A percentile compares a stretch with the other conserved stretches of the same genome.
Evolutionary conservation across 306 rosid species (phyloP).

Genomic region (Cucumis sativus): Cucumber_9930_V3 NC_026656.2:21584501-21585000

Average conservation of each 20-base stretch:
- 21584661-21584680: background rate
- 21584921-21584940: background rate
- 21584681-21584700: slow-evolving; percentile 1
- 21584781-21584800: background rate
- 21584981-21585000: background rate
- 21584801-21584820: background rate
- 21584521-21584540: background rate
- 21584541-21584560: background rate
- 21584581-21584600: background rate
- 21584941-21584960: background rate
- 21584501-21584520: background rate
- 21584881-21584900: background rate
- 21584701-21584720: slow-evolving; percentile 68
- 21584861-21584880: background rate
- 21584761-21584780: slow-evolving; percentile 16
- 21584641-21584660: background rate
- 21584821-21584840: background rate
- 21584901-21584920: background rate
- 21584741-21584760: slow-evolving; percentile 64
- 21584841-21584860: background rate
- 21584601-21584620: background rate
- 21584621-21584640: background rate
- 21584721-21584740: slow-evolving; percentile 68
- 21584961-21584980: background rate
- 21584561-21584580: background rate